A percentile compares a stretch with the other conserved stretches of the same genome.
phyloP scores from a whole-genome alignment of 108 stramenopile species.

The Pinguiococcus pyrenoidosus region DNA sequence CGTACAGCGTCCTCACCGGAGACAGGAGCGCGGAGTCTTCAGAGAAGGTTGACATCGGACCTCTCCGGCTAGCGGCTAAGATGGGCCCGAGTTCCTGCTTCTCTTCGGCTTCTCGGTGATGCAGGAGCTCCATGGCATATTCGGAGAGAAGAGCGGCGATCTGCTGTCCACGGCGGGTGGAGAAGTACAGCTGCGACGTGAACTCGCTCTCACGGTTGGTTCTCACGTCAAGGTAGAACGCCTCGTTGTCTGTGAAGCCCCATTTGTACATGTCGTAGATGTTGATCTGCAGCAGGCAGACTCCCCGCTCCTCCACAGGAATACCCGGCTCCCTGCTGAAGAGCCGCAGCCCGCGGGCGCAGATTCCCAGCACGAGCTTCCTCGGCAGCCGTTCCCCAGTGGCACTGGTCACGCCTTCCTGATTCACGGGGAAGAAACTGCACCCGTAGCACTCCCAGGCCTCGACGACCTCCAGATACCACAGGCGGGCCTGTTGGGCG shows the following conservation, averaged over 20 bases:
- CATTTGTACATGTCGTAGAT: background rate
- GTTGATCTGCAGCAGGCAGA: background rate
- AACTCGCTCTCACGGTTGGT: background rate
- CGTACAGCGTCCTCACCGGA: too few species aligned
- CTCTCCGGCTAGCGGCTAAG: too few species aligned
- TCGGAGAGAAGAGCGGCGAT: slow-evolving; percentile 3
- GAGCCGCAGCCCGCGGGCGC: background rate
- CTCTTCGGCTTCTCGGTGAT: too few species aligned
- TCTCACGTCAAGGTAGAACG: slow-evolving; percentile 3
- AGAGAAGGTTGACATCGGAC: too few species aligned
- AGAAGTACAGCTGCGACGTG: background rate
- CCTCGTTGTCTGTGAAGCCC: background rate
- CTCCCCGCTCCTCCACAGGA: too few species aligned
- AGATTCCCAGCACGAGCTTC: background rate
- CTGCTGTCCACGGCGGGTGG: background rate
- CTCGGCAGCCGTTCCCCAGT: too few species aligned
- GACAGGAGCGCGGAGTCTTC: too few species aligned
- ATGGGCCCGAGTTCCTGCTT: too few species aligned
- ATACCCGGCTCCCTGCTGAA: background rate
- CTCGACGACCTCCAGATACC: background rate
- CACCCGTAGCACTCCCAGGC: background rate
- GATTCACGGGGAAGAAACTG: background rate
- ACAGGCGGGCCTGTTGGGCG: background rate
- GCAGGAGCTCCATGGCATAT: slow-evolving; percentile 4
- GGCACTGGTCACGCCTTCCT: background rate